A percentile compares a stretch with the other conserved stretches of the same genome.
phyloP scores from a whole-genome alignment of 2,329 filamentous ascomycete species.

The Fusarium sp. region DNA sequence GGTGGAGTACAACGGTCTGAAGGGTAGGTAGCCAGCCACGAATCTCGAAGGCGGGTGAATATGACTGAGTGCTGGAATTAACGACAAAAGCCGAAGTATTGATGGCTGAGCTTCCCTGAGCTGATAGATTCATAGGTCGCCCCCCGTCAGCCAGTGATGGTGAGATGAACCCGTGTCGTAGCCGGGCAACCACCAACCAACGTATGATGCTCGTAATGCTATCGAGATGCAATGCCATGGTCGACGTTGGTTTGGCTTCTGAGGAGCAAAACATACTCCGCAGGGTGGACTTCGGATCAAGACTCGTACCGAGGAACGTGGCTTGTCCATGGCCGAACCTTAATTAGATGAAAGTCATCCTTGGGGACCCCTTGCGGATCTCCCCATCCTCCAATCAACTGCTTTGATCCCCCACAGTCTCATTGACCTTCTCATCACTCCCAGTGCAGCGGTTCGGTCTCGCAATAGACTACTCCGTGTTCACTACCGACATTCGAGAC shows the following conservation, averaged over 20 bases:
- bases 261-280: not conserved
- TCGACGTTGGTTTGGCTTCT: not conserved
- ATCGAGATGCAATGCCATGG: not conserved
- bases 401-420: conserved; percentile 5
- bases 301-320: conserved; percentile 18
- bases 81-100: not conserved
- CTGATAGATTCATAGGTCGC: not conserved
- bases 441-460: conserved; percentile 25
- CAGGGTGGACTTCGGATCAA: conserved; percentile 8
- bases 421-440: not conserved
- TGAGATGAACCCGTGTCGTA: not conserved
- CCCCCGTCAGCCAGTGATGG: not conserved
- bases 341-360: conserved; percentile 31
- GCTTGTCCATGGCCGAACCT: conserved; percentile 34
- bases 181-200: not conserved
- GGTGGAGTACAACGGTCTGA: not conserved
- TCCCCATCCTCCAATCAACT: conserved; percentile 33
- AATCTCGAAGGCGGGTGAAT: not conserved
- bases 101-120: not conserved
- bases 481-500: conserved; percentile 26
- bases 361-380: conserved; percentile 22
- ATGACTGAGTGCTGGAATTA: not conserved
- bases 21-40: not conserved
- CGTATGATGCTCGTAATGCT: not conserved
- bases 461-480: conserved; percentile 11